Conservation (phyloP, 2,329 filamentous ascomycete genomes). For the Colletotrichum lindemuthianum region DNA sequence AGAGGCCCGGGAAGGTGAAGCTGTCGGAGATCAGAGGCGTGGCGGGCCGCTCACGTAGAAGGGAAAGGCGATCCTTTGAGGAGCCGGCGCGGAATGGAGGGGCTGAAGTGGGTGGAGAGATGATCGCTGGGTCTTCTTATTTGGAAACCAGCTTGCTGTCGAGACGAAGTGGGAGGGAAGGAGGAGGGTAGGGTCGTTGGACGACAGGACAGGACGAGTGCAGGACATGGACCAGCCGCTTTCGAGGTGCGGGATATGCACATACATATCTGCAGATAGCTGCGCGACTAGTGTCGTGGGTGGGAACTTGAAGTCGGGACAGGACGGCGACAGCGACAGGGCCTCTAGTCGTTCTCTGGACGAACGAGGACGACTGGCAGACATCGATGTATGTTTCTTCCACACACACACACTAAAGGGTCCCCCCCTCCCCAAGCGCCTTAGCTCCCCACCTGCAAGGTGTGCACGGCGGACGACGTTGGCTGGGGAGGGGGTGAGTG, state of each 20-base stretch:
- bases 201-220: slow-evolving; percentile 7
- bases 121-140: slow-evolving; percentile 32
- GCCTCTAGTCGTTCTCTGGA: slow-evolving; percentile 3
- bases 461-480: slow-evolving; percentile 9
- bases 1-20: slow-evolving; percentile 1
- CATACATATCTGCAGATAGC: slow-evolving; percentile 36
- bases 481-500: slow-evolving; percentile 10
- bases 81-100: slow-evolving; percentile 33
- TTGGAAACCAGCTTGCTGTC: slow-evolving; percentile 31
- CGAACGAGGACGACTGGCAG: slow-evolving; percentile 26
- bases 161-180: slow-evolving; percentile 27
- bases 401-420: slow-evolving; percentile 25
- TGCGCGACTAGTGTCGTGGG: slow-evolving; percentile 25
- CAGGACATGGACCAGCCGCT: slow-evolving; percentile 23
- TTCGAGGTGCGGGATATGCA: slow-evolving; percentile 35
- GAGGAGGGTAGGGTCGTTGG: slow-evolving; percentile 27
- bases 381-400: slow-evolving; percentile 32
- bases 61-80: slow-evolving; percentile 27
- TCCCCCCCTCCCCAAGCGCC: slow-evolving; percentile 22
- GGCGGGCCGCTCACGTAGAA: slow-evolving; percentile 28
- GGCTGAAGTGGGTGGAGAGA: slow-evolving; percentile 34
- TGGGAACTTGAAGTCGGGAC: slow-evolving; percentile 25
- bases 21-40: slow-evolving; percentile 20
- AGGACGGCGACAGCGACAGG: slow-evolving; percentile 29
- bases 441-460: slow-evolving; percentile 35